These are phyloP conservation scores for Tinospora cordifolia DNA, from an alignment of 164 flowering plant species.

Conservation along the genomic window DNA sequence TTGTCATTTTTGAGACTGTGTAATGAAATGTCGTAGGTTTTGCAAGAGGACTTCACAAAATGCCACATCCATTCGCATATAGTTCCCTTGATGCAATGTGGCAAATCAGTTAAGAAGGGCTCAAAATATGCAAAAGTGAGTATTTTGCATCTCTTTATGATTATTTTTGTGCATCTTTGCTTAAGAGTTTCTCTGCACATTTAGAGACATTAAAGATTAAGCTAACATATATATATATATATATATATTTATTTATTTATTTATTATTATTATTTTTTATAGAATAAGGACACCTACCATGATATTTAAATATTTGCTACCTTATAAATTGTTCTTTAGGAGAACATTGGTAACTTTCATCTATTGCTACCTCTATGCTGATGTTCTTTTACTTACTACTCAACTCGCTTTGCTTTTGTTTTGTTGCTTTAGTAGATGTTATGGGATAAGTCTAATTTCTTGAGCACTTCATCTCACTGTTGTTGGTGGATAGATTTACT, in stretches of 20 bases:
- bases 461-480: neutral
- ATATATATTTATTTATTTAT: no score
- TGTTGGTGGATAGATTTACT: neutral
- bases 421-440: neutral
- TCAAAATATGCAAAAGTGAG: slow-evolving; percentile 63
- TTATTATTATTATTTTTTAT: no score
- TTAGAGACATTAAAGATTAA: neutral
- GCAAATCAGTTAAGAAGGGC: slow-evolving; percentile 13
- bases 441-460: neutral
- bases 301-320: no score
- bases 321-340: neutral
- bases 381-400: neutral
- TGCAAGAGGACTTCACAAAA: slow-evolving; percentile 82
- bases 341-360: neutral
- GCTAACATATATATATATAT: no score
- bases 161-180: neutral
- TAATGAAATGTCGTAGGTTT: slow-evolving; percentile 42
- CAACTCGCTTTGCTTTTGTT: neutral
- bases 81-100: slow-evolving; percentile 33
- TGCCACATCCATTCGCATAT: slow-evolving; percentile 66
- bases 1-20: neutral
- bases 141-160: neutral
- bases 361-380: neutral
- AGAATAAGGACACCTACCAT: neutral
- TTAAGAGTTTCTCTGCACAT: neutral